A percentile compares a stretch with the other conserved stretches of the same genome.
Conservation (phyloP, 2,329 filamentous ascomycete genomes). For the Hymenoscyphus linearis region DNA sequence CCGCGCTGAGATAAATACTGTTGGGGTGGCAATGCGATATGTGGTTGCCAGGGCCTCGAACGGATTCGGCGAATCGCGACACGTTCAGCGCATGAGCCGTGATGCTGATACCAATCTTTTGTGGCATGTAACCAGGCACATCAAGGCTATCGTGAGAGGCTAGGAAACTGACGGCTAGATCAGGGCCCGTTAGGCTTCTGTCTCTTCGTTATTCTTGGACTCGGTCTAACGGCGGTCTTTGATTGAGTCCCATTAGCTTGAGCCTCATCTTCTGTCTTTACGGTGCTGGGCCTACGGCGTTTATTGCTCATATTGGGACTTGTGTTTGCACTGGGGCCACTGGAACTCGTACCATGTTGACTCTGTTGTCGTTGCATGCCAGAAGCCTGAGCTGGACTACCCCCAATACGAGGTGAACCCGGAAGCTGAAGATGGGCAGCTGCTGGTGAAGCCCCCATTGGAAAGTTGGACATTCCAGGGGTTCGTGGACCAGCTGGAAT, state of each 20-base stretch:
- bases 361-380: constrained; percentile 63
- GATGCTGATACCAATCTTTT: background rate
- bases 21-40: background rate
- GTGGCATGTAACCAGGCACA: too few relatives aligned
- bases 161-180: background rate
- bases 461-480: constrained; percentile 38
- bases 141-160: background rate
- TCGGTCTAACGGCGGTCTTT: constrained; percentile 35
- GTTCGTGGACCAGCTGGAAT: constrained; percentile 28
- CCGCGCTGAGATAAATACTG: background rate
- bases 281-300: constrained; percentile 35
- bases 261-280: constrained; percentile 34
- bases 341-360: constrained; percentile 62
- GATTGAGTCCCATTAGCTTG: constrained; percentile 29
- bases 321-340: constrained; percentile 62
- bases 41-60: background rate
- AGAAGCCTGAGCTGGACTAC: constrained; percentile 57
- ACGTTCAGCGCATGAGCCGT: background rate
- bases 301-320: constrained; percentile 36
- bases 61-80: background rate
- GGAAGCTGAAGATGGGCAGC: constrained; percentile 55
- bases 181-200: constrained; percentile 28
- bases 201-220: constrained; percentile 36
- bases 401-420: constrained; percentile 52
- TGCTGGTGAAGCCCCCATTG: constrained; percentile 55